Base-by-base conservation (phyloP, 257 asterid species). In the Solanum lignicaule region DNA sequence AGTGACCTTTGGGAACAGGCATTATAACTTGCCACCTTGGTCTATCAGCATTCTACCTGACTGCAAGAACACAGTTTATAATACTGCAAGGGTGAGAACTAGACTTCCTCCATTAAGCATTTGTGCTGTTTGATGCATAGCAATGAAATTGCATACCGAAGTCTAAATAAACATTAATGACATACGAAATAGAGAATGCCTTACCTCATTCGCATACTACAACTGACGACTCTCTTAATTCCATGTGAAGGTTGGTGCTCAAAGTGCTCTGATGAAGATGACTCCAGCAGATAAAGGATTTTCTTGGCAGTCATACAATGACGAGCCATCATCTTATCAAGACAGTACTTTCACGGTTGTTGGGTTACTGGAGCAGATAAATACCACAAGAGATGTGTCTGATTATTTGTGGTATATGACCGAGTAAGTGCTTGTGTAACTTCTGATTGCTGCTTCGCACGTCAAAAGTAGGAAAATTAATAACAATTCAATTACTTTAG, bases 1-100 rank as follows among this genome's bases (percentile, higher is more conserved):
- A 89, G 97, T 96, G 84, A 85, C 95, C 20, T 96, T 96, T 69
- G 93, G 93, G 29, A 93, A 90, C 78, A 88, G 83, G 93, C 98
- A 94, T 85, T 96, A 96, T 92, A 93, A 96, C 89, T 91, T 97
- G 86, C 99, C 99, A 87, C 99, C 99, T 8, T 97, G 99, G 99
- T 97, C 99, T 21, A 93, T 97, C 87, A 97, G 99, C 92, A 96
- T 97, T 87, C 98, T 96, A 91, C 99, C 99, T 0, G 98, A 95
- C 89, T 97, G 99, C 99, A 96, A 90, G 91, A 81, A 95, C 92
- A 94, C 98, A 2, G 95, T 97, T 69, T 96, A 95, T 83, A 97
- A 97, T 88, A 97, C 99, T 62, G 99, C 99, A 89, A 94, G 98
- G 95, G 99, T 97, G 92, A 94, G 98, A 55, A 27, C 3, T 48